phyloP scores from a whole-genome alignment of 1,284 basidiomycete genomes.

The Ustilago crameri region DNA sequence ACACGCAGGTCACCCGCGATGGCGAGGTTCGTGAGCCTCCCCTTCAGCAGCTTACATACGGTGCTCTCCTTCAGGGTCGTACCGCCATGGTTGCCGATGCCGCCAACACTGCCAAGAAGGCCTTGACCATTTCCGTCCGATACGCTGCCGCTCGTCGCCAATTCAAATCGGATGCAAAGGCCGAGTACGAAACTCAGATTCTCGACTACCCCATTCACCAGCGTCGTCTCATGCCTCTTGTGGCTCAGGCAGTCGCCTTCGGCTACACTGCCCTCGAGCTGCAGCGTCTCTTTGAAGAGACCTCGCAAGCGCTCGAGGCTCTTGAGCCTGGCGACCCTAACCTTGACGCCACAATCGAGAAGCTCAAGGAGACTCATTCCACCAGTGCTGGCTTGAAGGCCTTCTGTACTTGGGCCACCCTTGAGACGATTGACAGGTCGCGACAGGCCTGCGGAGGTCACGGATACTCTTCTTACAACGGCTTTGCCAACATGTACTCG shows the following conservation, averaged over 20 bases:
- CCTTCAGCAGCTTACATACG: constrained; percentile 74
- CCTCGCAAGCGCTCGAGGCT: constrained; percentile 71
- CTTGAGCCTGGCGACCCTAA: constrained; percentile 70
- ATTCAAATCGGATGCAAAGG: constrained; percentile 69
- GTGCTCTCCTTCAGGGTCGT: constrained; percentile 73
- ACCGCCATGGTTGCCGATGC: constrained; percentile 73
- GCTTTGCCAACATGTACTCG: constrained; percentile 72
- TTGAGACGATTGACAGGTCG: constrained; percentile 73
- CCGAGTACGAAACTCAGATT: constrained; percentile 71
- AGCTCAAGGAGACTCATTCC: constrained; percentile 74
- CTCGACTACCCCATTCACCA: constrained; percentile 75
- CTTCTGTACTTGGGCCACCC: constrained; percentile 74
- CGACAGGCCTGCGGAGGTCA: constrained; percentile 73
- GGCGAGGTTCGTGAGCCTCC: constrained; percentile 71
- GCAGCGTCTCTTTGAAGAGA: constrained; percentile 68
- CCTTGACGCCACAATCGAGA: constrained; percentile 68
- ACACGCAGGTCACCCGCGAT: constrained; percentile 73
- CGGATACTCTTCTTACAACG: constrained; percentile 74
- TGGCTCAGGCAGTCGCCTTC: constrained; percentile 73
- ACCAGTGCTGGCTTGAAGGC: constrained; percentile 74
- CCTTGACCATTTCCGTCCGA: constrained; percentile 73
- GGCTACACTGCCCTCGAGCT: constrained; percentile 72
- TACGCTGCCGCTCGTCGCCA: constrained; percentile 73
- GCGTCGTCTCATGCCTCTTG: constrained; percentile 73
- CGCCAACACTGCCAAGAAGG: constrained; percentile 71